These are phyloP conservation scores for Comarum palustre DNA, from an alignment of 306 rosid genomes.

Conservation along the genomic window DNA sequence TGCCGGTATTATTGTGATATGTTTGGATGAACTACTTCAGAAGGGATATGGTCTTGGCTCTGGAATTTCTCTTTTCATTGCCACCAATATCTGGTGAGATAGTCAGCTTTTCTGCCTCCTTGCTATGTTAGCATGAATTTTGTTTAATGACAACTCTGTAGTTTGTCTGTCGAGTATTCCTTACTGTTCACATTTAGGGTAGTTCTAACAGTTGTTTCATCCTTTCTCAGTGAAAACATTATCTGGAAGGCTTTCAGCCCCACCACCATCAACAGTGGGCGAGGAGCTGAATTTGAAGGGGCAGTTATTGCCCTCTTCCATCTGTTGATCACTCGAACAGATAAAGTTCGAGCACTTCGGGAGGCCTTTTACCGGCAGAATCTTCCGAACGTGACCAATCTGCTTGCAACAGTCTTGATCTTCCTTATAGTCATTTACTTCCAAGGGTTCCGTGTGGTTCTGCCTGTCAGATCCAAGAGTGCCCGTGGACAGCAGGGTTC, in stretches of 20 bases:
- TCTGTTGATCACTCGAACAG: constrained; percentile 75
- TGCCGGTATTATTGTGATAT: constrained; percentile 90
- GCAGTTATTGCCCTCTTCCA: constrained; percentile 93
- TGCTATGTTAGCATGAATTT: neutral
- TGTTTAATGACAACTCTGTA: neutral
- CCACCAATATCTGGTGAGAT: constrained; percentile 88
- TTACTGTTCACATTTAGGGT: neutral
- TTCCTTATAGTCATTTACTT: constrained; percentile 82
- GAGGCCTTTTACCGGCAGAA: constrained; percentile 94
- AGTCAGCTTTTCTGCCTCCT: neutral
- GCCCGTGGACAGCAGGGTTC: constrained; percentile 97
- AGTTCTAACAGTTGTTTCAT: constrained; percentile 10
- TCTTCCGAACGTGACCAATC: constrained; percentile 92
- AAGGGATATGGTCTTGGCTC: constrained; percentile 99
- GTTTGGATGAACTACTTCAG: constrained; percentile 95
- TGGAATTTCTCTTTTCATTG: constrained; percentile 94
- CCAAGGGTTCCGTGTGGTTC: constrained; percentile 96
- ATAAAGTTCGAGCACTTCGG: constrained; percentile 82
- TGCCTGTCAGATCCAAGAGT: constrained; percentile 94
- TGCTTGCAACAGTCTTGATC: constrained; percentile 81
- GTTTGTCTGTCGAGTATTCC: neutral
- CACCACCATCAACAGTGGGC: constrained; percentile 90
- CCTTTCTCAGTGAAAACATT: constrained; percentile 66
- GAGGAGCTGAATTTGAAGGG: constrained; percentile 95
- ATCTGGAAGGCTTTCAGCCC: constrained; percentile 98